Percentiles rank a stretch among this genome's conserved stretches.
Evolutionary conservation across 768 basidiomycete genomes (phyloP).

Genomic region (Saitozyma podzolica): DNA sequence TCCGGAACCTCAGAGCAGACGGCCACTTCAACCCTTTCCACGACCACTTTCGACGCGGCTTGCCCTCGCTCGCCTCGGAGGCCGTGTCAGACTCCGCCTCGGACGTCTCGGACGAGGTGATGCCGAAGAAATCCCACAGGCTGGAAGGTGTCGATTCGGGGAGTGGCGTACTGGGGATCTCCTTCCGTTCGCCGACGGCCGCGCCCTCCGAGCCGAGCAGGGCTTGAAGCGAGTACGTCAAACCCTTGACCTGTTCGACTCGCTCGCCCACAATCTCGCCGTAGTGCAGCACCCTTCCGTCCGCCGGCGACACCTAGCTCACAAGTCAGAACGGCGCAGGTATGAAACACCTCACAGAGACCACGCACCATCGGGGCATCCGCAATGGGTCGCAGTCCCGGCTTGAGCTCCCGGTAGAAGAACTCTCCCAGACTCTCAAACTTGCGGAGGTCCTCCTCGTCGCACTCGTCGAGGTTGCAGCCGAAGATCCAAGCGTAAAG

Average conservation of each 20-base stretch:
- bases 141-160: neutral
- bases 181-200: slow-evolving; percentile 29
- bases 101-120: neutral
- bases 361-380: slow-evolving; percentile 67
- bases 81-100: neutral
- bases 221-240: slow-evolving; percentile 93
- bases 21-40: neutral
- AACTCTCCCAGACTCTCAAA: slow-evolving; percentile 92
- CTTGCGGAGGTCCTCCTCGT: slow-evolving; percentile 68
- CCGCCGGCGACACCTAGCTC: slow-evolving; percentile 82
- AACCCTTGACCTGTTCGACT: slow-evolving; percentile 96
- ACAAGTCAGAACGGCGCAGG: neutral
- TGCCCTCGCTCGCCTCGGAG: neutral
- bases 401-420: slow-evolving; percentile 85
- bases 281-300: slow-evolving; percentile 88
- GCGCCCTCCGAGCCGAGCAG: slow-evolving; percentile 65
- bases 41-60: neutral
- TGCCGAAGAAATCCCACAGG: neutral
- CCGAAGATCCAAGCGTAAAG: slow-evolving; percentile 86
- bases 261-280: slow-evolving; percentile 74
- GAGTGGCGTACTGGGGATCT: slow-evolving; percentile 9
- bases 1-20: neutral
- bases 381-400: slow-evolving; percentile 72
- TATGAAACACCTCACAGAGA: neutral
- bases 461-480: slow-evolving; percentile 82